Conservation (phyloP, 768 basidiomycete species). For the Pilatotrama ljubarskyi region DNA sequence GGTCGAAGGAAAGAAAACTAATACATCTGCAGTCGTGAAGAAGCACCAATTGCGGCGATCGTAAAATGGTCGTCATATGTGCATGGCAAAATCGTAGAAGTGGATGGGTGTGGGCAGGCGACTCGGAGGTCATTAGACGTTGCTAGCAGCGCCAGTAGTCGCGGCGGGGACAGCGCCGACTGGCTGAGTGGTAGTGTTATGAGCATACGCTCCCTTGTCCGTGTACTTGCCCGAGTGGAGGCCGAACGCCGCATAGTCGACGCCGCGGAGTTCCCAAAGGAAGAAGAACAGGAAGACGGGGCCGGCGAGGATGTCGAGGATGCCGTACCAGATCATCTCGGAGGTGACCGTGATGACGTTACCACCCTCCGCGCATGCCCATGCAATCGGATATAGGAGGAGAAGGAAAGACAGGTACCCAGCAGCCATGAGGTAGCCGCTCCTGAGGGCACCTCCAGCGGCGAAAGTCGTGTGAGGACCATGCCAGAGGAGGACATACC, state of each 20-base stretch:
- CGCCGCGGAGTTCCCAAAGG: constrained; percentile 28
- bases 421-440: constrained; percentile 37
- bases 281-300: constrained; percentile 39
- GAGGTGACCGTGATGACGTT: constrained; percentile 50
- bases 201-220: constrained; percentile 9
- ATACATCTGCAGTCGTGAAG: background rate
- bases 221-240: constrained; percentile 31
- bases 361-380: constrained; percentile 55
- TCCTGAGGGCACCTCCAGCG: constrained; percentile 25
- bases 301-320: constrained; percentile 42
- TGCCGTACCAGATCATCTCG: constrained; percentile 59
- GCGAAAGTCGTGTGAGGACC: constrained; percentile 31
- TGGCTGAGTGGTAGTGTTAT: background rate
- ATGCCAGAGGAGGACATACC: constrained; percentile 34
- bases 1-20: background rate
- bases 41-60: background rate
- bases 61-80: constrained; percentile 8
- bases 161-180: constrained; percentile 5
- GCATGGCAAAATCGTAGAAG: constrained; percentile 5
- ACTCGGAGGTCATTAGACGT: constrained; percentile 1
- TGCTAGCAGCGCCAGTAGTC: constrained; percentile 12
- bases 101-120: background rate
- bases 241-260: constrained; percentile 32
- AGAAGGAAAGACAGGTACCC: constrained; percentile 53
- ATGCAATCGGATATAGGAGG: constrained; percentile 57